Base-by-base conservation (phyloP, 768 basidiomycete genomes). In the Leccinum olivaceopallidum region DNA sequence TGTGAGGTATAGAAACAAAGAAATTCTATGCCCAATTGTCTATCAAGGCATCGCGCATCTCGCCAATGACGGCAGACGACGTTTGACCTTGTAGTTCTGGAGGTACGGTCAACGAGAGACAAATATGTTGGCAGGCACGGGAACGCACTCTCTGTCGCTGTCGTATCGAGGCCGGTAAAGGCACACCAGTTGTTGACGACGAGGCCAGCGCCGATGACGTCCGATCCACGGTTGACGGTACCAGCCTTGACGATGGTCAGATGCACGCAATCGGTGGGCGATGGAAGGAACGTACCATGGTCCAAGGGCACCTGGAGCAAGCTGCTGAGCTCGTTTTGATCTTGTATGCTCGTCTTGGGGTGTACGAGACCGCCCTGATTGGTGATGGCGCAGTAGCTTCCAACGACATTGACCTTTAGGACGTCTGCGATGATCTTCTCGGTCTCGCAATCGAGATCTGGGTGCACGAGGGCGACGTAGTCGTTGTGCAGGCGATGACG, bases 131-230 rank as follows among this genome's bases (percentile, higher is more conserved):
- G 28, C 55, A 60, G 30, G 54, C 57, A 39, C 16, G 22, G 42
- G 16, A 30, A 86, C 94, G 68, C 70, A 96, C 95, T 94, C 76
- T 99, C 97, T 56, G 96, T 98, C 44, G 97, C 97, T n/a, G 97
- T 99, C 62, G 97, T 98, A 71, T 99, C 97, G 30, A 97, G 82
- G 42, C 97, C 97, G n/a, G 95, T 94, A 77, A 98, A 98, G 10
- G 97, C 97, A 78, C 92, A 94, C 97, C 97, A 98, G 74, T 98
- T 96, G 70, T 99, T 99, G 59, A 98, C 97, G 58, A 99, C 94
- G 36, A 98, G 82, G 32, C 97, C 97, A 9, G 96, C 97, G 32
- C 97, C 97, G 65, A 99, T 88, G 39, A 98, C 95, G 69, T 98
- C 97, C 52, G 95, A 97, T 69, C 97, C 97, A 72, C 97, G 89